Percentiles rank a stretch among this genome's conserved stretches.
phyloP scores from a whole-genome alignment of 768 basidiomycete genomes.

The Tephrocybe sp. region DNA sequence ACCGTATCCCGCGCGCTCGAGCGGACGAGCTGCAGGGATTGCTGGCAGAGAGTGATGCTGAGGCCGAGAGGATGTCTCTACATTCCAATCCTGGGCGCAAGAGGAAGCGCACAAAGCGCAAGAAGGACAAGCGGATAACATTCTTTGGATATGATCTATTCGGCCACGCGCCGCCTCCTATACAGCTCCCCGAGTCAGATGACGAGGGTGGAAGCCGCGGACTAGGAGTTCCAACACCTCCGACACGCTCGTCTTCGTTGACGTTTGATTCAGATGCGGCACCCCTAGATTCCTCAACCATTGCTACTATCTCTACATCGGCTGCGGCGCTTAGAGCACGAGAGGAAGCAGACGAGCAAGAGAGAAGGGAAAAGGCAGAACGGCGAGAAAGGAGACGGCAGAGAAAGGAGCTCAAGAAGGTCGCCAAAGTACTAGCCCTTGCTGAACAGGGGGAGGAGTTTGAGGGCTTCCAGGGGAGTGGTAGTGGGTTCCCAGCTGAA shows the following conservation, averaged over 20 bases:
- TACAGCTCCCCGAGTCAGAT: constrained; percentile 61
- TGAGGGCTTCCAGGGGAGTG: constrained; percentile 62
- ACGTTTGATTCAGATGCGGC: constrained; percentile 74
- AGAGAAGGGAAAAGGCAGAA: constrained; percentile 47
- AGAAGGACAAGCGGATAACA: constrained; percentile 40
- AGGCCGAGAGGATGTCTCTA: constrained; percentile 61
- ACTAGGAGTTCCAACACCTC: constrained; percentile 3
- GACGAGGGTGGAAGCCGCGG: constrained; percentile 30
- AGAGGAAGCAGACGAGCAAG: constrained; percentile 38
- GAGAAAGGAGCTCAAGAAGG: constrained; percentile 24
- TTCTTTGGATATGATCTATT: constrained; percentile 70
- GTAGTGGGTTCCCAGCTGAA: constrained; percentile 14
- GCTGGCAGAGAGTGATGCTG: constrained; percentile 42
- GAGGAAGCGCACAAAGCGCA: constrained; percentile 27
- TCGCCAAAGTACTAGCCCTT: constrained; percentile 34
- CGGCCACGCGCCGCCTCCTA: constrained; percentile 44
- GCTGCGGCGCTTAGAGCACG: constrained; percentile 34
- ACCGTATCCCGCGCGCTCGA: constrained; percentile 34
- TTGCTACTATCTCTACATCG: constrained; percentile 48
- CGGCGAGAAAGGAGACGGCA: constrained; percentile 38
- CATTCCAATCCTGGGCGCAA: constrained; percentile 54
- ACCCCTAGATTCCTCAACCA: constrained; percentile 55
- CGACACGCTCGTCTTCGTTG: constrained; percentile 21
- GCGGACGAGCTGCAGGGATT: constrained; percentile 39
- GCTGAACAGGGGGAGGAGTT: constrained; percentile 42